These are phyloP conservation scores for Boletus rex-veris DNA, from an alignment of 768 basidiomycete species.

Conservation along the genomic window DNA sequence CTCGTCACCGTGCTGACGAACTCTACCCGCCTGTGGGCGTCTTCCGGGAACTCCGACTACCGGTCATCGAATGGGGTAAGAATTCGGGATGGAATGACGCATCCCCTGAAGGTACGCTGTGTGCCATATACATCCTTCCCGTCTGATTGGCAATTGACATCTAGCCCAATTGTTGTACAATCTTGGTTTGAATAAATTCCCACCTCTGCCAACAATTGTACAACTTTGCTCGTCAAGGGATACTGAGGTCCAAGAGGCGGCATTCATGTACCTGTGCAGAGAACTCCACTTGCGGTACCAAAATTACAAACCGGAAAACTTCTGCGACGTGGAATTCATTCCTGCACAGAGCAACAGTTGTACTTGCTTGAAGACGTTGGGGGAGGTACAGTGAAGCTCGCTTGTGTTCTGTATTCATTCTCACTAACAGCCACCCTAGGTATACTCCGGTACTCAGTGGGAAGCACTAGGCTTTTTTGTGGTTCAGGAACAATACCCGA, in stretches of 20 bases:
- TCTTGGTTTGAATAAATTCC: slow-evolving; percentile 61
- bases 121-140: neutral
- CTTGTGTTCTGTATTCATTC: neutral
- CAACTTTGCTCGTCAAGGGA: slow-evolving; percentile 59
- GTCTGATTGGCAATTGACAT: neutral
- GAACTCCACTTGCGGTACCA: slow-evolving; percentile 57
- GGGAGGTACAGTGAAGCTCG: slow-evolving; percentile 44
- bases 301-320: slow-evolving; percentile 49
- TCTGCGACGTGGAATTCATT: slow-evolving; percentile 63
- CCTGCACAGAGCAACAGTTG: slow-evolving; percentile 57
- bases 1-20: slow-evolving; percentile 57
- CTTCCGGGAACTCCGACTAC: slow-evolving; percentile 66
- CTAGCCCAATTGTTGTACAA: slow-evolving; percentile 68
- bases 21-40: slow-evolving; percentile 79
- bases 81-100: slow-evolving; percentile 66
- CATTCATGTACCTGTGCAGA: slow-evolving; percentile 75
- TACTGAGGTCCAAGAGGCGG: slow-evolving; percentile 43
- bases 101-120: slow-evolving; percentile 73
- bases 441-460: slow-evolving; percentile 64
- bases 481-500: slow-evolving; percentile 46
- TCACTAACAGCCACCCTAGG: slow-evolving; percentile 36
- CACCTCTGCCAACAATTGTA: slow-evolving; percentile 61
- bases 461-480: slow-evolving; percentile 66
- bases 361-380: slow-evolving; percentile 53
- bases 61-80: slow-evolving; percentile 79